Percentiles rank a stretch among this genome's conserved stretches.
Conservation (phyloP, 805 yeast species). For the Candida montana region DNA sequence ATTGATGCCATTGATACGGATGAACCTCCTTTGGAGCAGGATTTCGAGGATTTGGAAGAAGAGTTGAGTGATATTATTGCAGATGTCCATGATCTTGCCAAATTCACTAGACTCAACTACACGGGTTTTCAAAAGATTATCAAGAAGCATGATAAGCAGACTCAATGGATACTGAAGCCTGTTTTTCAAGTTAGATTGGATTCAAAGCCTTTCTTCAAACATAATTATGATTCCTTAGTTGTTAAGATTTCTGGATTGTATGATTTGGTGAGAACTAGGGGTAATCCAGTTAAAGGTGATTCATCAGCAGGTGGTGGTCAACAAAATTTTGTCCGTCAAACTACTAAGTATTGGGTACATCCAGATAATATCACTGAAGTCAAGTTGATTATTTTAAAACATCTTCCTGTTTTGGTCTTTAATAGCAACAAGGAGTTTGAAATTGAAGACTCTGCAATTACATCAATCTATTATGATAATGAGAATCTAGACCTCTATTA, state of each 20-base stretch:
- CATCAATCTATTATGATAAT: constrained; percentile 94
- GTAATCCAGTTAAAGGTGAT: constrained; percentile 93
- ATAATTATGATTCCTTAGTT: constrained; percentile 83
- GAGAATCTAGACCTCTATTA: constrained; percentile 83
- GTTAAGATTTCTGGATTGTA: constrained; percentile 85
- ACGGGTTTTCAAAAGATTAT: constrained; percentile 96
- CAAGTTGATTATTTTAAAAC: constrained; percentile 86
- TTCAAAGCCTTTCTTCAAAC: constrained; percentile 93
- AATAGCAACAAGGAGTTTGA: constrained; percentile 95
- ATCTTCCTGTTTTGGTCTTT: constrained; percentile 94
- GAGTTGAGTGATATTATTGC: constrained; percentile 86
- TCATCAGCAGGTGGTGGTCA: constrained; percentile 97
- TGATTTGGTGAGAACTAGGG: constrained; percentile 91
- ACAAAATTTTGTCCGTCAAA: constrained; percentile 97
- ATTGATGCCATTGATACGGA: constrained; percentile 50
- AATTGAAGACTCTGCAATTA: constrained; percentile 89
- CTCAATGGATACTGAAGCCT: constrained; percentile 77
- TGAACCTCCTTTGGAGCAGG: constrained; percentile 52
- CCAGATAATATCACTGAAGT: constrained; percentile 97
- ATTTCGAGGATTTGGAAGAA: constrained; percentile 69
- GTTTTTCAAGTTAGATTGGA: constrained; percentile 90
- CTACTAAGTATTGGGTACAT: constrained; percentile 99
- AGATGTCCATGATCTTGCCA: constrained; percentile 94
- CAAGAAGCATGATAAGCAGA: constrained; percentile 92
- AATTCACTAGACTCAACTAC: constrained; percentile 87